Base-by-base conservation (phyloP, 768 basidiomycete species). In the Termitomyces sp. region DNA sequence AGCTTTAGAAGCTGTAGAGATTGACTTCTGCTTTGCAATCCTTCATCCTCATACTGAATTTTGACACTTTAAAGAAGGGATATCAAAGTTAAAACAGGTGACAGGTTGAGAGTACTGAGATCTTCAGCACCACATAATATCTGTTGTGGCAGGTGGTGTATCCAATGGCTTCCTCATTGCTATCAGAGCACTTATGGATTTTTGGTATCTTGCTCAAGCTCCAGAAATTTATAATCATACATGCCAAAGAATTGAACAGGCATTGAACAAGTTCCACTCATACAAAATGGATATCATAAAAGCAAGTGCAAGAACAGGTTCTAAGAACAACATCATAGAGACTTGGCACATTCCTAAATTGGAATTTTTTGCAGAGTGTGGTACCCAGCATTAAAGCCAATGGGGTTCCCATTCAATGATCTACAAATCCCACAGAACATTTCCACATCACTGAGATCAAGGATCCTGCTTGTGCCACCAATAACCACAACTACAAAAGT, bases 291-390 rank as follows among this genome's bases (percentile, higher is more conserved):
- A 62, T 3, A 73, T 79, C 36, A 61, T 75, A 14, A 61, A 62
- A 1, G 64, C 66, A 3, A 67, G 69, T 13, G 70, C 70, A 27
- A 56, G 67, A 20, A 20, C 43, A n/a, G 72, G 7, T 30, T 3
- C 30, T 30, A 73, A 20, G 65, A 66, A 40, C 58, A 45, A 13
- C 55, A 66, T 66, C 1, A 70, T 75, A 22, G 36, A 71, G 7
- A 78, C 53, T 80, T 71, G 64, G 50, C 71, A 4, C 18, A 79
- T 81, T 42, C 77, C 74, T 1, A 82, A 82, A 59, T 70, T 78
- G 9, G 74, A 76, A 52, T 61, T 74, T 16, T n/a, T 58, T 77
- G 24, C 74, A 76, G 20, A 72, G 68, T 39, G 67, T 78, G 5
- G 43, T 58, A 3, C 20, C 52, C 0, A 73, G 65, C 52, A 72